These are phyloP conservation scores for Nannochloris sp. DNA, from an alignment of 139 green algal species.

Conservation along the genomic window DNA sequence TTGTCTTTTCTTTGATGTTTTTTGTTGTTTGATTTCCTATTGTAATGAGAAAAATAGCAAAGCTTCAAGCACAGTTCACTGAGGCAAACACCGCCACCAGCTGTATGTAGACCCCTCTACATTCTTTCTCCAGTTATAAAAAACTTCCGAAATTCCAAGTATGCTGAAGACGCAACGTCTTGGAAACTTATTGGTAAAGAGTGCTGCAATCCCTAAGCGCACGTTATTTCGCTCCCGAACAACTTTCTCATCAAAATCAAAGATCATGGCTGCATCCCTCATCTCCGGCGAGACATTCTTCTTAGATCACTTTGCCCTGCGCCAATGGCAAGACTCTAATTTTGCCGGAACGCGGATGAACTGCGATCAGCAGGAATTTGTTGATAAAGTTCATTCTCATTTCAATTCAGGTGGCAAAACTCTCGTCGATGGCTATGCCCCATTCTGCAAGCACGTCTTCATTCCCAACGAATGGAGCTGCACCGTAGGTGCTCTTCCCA, in stretches of 20 bases:
- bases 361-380: conserved; percentile 41
- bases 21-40: no score
- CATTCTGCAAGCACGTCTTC: conserved; percentile 96
- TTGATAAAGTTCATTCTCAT: conserved; percentile 45
- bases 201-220: no score
- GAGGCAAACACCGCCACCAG: no score
- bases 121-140: no score
- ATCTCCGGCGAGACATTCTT: conserved; percentile 61
- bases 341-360: conserved; percentile 21
- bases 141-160: no score
- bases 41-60: no score
- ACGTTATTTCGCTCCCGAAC: no score
- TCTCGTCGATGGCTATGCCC: conserved; percentile 83
- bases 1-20: no score
- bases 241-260: background rate
- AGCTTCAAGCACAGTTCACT: no score
- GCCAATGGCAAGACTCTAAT: conserved; percentile 76
- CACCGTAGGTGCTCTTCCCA: conserved; percentile 50
- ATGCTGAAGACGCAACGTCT: no score
- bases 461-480: conserved; percentile 76
- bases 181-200: no score
- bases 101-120: no score
- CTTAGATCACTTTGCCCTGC: conserved; percentile 71
- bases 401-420: conserved; percentile 21
- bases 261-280: conserved; percentile 1